phyloP scores from a whole-genome alignment of 805 yeast genomes.

The Brettanomyces custersianus region DNA sequence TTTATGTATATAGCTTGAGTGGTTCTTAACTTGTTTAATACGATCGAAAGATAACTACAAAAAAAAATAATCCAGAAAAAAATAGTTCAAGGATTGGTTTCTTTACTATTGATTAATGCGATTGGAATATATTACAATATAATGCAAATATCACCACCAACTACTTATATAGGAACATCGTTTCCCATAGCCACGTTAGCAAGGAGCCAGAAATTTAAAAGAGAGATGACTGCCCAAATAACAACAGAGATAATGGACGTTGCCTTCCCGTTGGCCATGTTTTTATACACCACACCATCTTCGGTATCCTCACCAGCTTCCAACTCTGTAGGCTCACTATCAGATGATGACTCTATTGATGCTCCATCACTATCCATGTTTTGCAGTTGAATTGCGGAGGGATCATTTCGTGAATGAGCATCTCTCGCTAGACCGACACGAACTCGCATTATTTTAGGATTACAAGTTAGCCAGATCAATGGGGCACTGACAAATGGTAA shows the following conservation, averaged over 20 bases:
- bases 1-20: too few relatives aligned
- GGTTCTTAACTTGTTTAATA: too few relatives aligned
- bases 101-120: too few relatives aligned
- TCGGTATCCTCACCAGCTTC: neutral
- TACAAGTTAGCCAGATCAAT: slow-evolving; percentile 70
- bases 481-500: slow-evolving; percentile 89
- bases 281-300: slow-evolving; percentile 28
- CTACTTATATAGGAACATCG: slow-evolving; percentile 19
- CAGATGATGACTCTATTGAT: too few relatives aligned
- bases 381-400: slow-evolving; percentile 1
- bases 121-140: too few relatives aligned
- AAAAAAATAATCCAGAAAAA: too few relatives aligned
- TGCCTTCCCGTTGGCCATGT: slow-evolving; percentile 60
- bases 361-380: too few relatives aligned
- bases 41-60: too few relatives aligned
- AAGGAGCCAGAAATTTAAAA: slow-evolving; percentile 64
- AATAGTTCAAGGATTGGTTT: too few relatives aligned
- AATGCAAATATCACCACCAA: neutral
- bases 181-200: slow-evolving; percentile 25
- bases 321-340: neutral
- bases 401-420: neutral
- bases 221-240: slow-evolving; percentile 65
- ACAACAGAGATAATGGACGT: slow-evolving; percentile 45
- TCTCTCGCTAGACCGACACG: slow-evolving; percentile 10
- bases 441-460: slow-evolving; percentile 33